phyloP scores from a whole-genome alignment of 208 protist species.

The Crithidia bombi region DNA sequence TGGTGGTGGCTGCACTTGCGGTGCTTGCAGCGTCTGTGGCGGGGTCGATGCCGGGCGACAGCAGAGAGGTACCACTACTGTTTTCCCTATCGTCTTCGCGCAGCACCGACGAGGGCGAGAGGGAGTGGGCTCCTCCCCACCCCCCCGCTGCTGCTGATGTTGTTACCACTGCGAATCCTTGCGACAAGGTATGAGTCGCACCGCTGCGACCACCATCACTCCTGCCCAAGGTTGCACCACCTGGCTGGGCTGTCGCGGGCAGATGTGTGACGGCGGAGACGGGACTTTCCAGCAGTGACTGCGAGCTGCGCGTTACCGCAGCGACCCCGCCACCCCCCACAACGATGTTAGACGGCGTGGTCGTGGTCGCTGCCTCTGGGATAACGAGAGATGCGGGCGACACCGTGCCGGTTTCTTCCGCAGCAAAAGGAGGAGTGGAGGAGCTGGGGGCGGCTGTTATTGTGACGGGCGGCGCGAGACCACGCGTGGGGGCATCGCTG shows the following conservation, averaged over 20 bases:
- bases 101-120: background rate
- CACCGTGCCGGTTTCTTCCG: no score
- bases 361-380: background rate
- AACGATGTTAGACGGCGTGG: background rate
- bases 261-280: background rate
- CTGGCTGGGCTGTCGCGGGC: no score
- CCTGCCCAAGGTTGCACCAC: background rate
- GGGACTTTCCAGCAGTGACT: background rate
- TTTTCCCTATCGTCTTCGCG: conserved; percentile 15
- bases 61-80: background rate
- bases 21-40: background rate
- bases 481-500: background rate
- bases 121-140: background rate
- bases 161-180: background rate
- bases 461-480: no score
- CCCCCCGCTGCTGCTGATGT: background rate
- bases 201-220: background rate
- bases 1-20: background rate
- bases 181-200: no score
- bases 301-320: background rate
- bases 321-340: background rate
- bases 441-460: no score
- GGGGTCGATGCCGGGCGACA: background rate
- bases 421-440: no score
- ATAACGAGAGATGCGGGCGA: no score